These are phyloP conservation scores for Casuarina cunninghamiana DNA, from an alignment of 306 rosid genomes.

Conservation along the genomic window DNA sequence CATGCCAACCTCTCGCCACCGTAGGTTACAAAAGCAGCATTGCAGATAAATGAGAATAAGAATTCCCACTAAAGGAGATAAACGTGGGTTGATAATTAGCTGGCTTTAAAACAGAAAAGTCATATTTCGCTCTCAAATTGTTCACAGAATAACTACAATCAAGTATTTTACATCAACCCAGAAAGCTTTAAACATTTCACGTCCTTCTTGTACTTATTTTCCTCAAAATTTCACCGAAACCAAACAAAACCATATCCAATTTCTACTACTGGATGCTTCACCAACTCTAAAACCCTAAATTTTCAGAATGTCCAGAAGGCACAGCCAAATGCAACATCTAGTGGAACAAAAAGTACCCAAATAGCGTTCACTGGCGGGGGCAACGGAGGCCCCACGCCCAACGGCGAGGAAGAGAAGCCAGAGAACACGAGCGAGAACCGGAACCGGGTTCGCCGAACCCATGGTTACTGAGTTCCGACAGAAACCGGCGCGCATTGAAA, in stretches of 20 bases:
- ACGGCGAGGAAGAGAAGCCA: constrained; percentile 28
- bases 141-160: not conserved
- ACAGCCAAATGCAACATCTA: constrained; percentile 3
- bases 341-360: constrained; percentile 41
- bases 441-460: constrained; percentile 28
- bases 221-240: not conserved
- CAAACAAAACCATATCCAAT: not conserved
- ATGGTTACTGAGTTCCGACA: constrained; percentile 24
- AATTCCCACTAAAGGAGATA: not conserved
- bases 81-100: not conserved
- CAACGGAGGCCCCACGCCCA: constrained; percentile 22
- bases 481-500: constrained; percentile 44
- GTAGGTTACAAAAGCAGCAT: not conserved
- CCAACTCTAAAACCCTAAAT: constrained; percentile 13
- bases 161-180: too few relatives aligned
- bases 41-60: not conserved
- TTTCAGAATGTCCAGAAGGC: not conserved
- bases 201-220: not conserved
- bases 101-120: not conserved
- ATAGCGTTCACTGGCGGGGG: constrained; percentile 29
- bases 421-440: constrained; percentile 24
- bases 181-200: not conserved
- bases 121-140: not conserved
- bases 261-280: not conserved
- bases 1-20: not conserved